Evolutionary conservation across 2,329 filamentous ascomycete genomes (phyloP).

Genomic region (Colletotrichum sp.): DNA sequence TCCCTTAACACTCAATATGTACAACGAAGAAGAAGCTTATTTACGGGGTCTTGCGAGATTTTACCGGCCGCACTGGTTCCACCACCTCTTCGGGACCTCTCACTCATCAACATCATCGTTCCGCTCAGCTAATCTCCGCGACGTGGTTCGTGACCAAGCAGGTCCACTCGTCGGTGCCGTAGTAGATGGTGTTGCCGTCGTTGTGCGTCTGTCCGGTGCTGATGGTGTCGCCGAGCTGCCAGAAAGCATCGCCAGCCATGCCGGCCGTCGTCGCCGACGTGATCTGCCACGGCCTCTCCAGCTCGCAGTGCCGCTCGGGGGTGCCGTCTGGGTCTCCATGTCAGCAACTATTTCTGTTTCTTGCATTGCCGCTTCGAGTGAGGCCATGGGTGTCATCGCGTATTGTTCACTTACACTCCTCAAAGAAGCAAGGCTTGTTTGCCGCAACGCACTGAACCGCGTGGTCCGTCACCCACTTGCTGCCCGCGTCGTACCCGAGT

Average conservation of each 20-base stretch:
- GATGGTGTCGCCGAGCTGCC: conserved; percentile 44
- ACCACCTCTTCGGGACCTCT: neutral
- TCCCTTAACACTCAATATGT: neutral
- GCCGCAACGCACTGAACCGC: conserved; percentile 30
- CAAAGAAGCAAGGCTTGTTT: conserved; percentile 34
- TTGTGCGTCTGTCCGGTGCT: conserved; percentile 45
- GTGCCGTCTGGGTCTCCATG: conserved; percentile 25
- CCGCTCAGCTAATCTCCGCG: neutral
- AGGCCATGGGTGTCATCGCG: neutral
- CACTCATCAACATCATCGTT: neutral
- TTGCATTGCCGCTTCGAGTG: neutral
- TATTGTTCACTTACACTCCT: conserved; percentile 33
- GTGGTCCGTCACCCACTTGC: conserved; percentile 28
- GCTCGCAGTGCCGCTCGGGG: conserved; percentile 29
- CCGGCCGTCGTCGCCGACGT: conserved; percentile 32
- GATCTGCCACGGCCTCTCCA: conserved; percentile 55
- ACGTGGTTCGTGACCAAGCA: conserved; percentile 52
- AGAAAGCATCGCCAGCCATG: conserved; percentile 42
- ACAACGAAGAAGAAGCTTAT: neutral
- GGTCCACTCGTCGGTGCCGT: conserved; percentile 42
- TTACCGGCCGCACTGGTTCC: neutral
- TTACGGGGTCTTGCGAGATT: neutral
- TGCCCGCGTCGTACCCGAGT: conserved; percentile 13
- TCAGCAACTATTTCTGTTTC: neutral
- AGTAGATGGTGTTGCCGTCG: conserved; percentile 52